A percentile compares a stretch with the other conserved stretches of the same genome.
These are phyloP conservation scores for Cystobasidium tubakii DNA, from an alignment of 768 basidiomycete genomes.

Conservation along the genomic window DNA sequence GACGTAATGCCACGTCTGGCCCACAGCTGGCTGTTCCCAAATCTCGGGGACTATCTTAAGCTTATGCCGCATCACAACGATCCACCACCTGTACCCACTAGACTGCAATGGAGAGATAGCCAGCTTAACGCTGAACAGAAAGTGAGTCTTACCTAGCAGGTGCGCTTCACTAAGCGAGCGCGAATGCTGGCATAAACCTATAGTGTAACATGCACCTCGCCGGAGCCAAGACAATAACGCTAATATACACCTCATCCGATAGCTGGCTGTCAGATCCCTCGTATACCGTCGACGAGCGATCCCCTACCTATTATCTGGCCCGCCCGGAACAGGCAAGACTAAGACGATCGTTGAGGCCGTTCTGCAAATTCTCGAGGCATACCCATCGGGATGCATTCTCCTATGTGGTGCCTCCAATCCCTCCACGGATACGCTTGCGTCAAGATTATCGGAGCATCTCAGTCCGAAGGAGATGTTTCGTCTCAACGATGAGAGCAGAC, in stretches of 20 bases:
- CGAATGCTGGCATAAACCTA: no score
- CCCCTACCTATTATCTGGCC: constrained; percentile 49
- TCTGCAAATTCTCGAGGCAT: constrained; percentile 46
- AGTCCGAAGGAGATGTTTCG: constrained; percentile 45
- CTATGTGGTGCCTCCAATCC: constrained; percentile 50
- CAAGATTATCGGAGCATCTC: constrained; percentile 44
- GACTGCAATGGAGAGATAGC: constrained; percentile 42
- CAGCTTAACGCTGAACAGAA: constrained; percentile 48
- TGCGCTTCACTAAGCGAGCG: no score
- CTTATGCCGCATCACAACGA: not conserved
- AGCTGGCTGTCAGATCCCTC: constrained; percentile 46
- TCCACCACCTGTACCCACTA: not conserved
- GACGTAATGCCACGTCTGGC: not conserved
- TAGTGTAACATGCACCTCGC: no score
- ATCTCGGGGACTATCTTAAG: not conserved
- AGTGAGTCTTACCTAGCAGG: no score
- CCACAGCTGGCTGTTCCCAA: constrained; percentile 21
- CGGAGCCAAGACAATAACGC: no score
- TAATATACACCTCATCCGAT: no score
- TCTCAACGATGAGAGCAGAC: constrained; percentile 48
- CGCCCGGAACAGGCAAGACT: constrained; percentile 48
- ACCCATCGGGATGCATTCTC: constrained; percentile 46
- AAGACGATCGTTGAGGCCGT: constrained; percentile 47
- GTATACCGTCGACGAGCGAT: constrained; percentile 37
- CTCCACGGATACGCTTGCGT: constrained; percentile 49